These are phyloP conservation scores for Pseudotsuga menziesii DNA, from an alignment of 75 land plant genomes.

Conservation along the genomic window DNA sequence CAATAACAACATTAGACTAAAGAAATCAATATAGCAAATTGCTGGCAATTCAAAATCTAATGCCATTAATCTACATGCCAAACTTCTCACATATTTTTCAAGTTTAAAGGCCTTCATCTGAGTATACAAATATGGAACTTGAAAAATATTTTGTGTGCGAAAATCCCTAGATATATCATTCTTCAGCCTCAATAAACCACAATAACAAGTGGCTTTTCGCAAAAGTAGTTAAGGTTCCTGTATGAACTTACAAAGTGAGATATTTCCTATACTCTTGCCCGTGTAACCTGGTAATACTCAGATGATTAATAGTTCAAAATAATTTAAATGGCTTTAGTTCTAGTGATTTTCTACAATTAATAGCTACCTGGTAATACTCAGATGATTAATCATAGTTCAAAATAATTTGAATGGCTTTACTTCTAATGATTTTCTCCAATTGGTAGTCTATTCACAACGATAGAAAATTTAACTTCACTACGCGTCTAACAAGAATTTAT, in stretches of 20 bases:
- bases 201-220: not conserved
- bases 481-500: not conserved
- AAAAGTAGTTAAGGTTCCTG: not conserved
- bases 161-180: not conserved
- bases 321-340: conserved; percentile 64
- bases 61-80: not conserved
- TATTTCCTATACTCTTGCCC: conserved; percentile 70
- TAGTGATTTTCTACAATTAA: conserved; percentile 68
- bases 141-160: not conserved
- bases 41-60: not conserved
- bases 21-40: too few relatives aligned
- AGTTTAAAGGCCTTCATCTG: too few relatives aligned
- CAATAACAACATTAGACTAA: not conserved
- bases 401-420: conserved; percentile 63
- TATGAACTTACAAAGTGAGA: conserved; percentile 64
- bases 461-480: not conserved
- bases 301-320: conserved; percentile 47
- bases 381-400: conserved; percentile 48
- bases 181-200: not conserved
- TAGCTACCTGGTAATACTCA: conserved; percentile 42
- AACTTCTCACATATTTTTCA: not conserved
- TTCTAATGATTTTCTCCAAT: conserved; percentile 67
- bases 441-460: conserved; percentile 54
- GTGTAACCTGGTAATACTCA: conserved; percentile 46
- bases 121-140: too few relatives aligned